Conservation (phyloP, 2,329 filamentous ascomycete species). For the Lachnellula subtilissima region DNA sequence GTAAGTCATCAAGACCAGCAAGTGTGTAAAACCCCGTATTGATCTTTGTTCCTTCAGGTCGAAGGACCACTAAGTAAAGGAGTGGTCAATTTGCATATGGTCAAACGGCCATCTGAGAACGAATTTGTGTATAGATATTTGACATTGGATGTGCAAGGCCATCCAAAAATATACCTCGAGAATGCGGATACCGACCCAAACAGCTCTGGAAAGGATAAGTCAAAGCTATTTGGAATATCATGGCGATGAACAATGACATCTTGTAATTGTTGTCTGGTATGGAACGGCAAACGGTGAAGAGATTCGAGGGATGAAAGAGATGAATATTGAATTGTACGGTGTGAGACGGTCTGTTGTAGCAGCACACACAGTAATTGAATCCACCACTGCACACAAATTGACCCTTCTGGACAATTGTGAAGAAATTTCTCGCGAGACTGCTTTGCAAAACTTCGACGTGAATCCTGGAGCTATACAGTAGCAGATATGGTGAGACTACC, state of each 20-base stretch:
- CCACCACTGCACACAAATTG: background rate
- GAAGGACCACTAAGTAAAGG: constrained; percentile 73
- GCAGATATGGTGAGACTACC: background rate
- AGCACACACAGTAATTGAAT: background rate
- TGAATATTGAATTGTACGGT: background rate
- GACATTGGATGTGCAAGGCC: constrained; percentile 72
- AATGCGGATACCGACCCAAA: constrained; percentile 42
- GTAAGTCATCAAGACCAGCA: constrained; percentile 40
- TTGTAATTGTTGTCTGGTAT: background rate
- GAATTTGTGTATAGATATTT: constrained; percentile 79
- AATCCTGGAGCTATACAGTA: background rate
- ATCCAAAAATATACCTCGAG: constrained; percentile 61
- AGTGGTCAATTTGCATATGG: constrained; percentile 72
- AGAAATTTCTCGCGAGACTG: background rate
- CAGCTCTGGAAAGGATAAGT: constrained; percentile 25
- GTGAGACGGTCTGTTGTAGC: background rate
- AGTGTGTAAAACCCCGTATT: constrained; percentile 14
- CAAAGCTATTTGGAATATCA: constrained; percentile 31
- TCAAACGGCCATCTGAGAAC: constrained; percentile 58
- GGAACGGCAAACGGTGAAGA: background rate
- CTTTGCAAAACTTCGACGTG: background rate
- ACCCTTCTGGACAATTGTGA: background rate
- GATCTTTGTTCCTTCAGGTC: constrained; percentile 45
- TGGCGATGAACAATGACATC: constrained; percentile 19
- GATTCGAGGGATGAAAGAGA: background rate